phyloP scores from a whole-genome alignment of 2,329 filamentous ascomycete species.

The Botrytis medusae region DNA sequence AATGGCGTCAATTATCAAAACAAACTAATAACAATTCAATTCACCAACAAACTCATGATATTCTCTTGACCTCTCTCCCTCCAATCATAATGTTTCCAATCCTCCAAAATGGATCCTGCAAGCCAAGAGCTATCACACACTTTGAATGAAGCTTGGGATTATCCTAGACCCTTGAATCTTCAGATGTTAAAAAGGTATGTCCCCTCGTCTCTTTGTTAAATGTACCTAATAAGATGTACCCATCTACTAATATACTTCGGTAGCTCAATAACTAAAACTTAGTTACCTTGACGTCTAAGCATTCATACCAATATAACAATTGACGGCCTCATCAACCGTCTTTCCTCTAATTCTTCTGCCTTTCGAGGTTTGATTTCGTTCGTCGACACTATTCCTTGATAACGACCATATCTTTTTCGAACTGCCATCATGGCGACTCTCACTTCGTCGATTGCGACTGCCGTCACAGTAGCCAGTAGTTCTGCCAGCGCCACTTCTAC shows the following conservation, averaged over 20 bases:
- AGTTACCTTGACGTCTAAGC: neutral
- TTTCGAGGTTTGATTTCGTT: neutral
- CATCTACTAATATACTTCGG: neutral
- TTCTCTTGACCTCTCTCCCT: neutral
- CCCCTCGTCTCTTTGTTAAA: constrained; percentile 12
- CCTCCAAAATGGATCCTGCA: neutral
- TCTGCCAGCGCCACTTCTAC: constrained; percentile 26
- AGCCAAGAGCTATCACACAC: constrained; percentile 4
- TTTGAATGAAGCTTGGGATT: neutral
- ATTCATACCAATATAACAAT: neutral
- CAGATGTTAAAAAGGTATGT: neutral
- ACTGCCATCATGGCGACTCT: constrained; percentile 11
- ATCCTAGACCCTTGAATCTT: neutral
- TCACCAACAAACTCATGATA: neutral
- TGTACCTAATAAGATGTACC: neutral
- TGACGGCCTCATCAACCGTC: neutral
- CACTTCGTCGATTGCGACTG: constrained; percentile 5
- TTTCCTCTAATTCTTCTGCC: neutral
- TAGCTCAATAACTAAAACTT: neutral
- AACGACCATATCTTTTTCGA: neutral
- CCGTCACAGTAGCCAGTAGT: constrained; percentile 22
- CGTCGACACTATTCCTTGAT: neutral
- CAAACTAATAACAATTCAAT: neutral
- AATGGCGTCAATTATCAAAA: neutral
- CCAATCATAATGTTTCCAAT: constrained; percentile 3